A percentile compares a stretch with the other conserved stretches of the same genome.
These are phyloP conservation scores for Thalassiosira mediterranea DNA, from an alignment of 352 stramenopile species.

Conservation along the genomic window DNA sequence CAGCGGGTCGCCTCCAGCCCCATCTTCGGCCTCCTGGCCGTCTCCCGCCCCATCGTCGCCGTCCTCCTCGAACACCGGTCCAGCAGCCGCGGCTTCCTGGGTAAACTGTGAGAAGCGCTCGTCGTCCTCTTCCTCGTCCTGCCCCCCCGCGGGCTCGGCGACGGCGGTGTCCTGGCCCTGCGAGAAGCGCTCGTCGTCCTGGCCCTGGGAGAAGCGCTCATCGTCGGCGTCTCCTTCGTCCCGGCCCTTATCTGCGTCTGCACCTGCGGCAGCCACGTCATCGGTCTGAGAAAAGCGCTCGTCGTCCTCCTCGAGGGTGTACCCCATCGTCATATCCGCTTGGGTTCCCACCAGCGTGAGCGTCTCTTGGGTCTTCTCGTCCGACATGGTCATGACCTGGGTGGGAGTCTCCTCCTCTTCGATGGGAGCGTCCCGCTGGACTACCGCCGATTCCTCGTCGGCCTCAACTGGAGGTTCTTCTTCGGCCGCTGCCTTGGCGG, in stretches of 20 bases:
- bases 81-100: background rate
- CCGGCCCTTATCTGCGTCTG: background rate
- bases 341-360: slow-evolving; percentile 42
- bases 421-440: slow-evolving; percentile 8
- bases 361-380: slow-evolving; percentile 40
- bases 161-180: background rate
- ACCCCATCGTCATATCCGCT: too few species aligned
- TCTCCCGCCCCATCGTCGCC: slow-evolving; percentile 8
- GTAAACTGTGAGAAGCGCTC: slow-evolving; percentile 39
- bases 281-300: slow-evolving; percentile 4
- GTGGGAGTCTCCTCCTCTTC: slow-evolving; percentile 6
- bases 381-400: background rate
- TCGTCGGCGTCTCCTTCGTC: slow-evolving; percentile 11
- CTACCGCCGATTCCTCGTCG: background rate
- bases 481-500: background rate
- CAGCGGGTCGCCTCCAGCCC: background rate
- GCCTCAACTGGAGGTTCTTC: background rate
- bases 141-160: background rate
- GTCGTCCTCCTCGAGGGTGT: too few species aligned
- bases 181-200: background rate
- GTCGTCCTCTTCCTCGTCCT: slow-evolving; percentile 22
- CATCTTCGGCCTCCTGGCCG: too few species aligned
- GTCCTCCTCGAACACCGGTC: slow-evolving; percentile 23
- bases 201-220: slow-evolving; percentile 41
- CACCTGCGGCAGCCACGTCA: background rate